These are phyloP conservation scores for Populus tremula DNA, from an alignment of 345 rosid species.

Conservation along the genomic window DNA sequence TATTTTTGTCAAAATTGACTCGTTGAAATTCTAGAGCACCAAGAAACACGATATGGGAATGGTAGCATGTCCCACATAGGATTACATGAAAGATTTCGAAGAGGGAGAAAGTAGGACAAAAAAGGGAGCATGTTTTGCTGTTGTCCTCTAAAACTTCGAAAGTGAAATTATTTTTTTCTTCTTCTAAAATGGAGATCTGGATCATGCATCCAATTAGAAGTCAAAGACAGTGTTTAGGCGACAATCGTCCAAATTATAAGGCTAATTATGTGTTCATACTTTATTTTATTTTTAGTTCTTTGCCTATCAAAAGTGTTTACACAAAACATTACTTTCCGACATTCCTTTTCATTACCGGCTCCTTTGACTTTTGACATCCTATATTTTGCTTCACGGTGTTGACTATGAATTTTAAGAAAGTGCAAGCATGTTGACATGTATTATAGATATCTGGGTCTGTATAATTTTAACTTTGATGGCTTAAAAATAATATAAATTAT, in stretches of 20 bases:
- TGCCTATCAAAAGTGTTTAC: neutral
- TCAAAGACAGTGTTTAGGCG: conserved; percentile 27
- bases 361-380: neutral
- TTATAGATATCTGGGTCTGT: too few relatives aligned
- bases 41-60: conserved; percentile 4
- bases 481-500: too few relatives aligned
- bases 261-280: conserved; percentile 26
- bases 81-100: conserved; percentile 5
- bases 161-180: neutral
- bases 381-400: neutral
- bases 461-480: too few relatives aligned
- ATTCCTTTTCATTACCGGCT: conserved; percentile 5
- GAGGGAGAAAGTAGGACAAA: conserved; percentile 10
- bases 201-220: conserved; percentile 33
- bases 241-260: conserved; percentile 17
- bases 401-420: neutral
- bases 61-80: conserved; percentile 26
- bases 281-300: neutral
- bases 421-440: too few relatives aligned
- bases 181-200: neutral
- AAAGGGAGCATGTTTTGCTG: neutral
- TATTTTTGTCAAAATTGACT: neutral
- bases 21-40: neutral
- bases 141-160: conserved; percentile 8
- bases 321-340: conserved; percentile 17